Evolutionary conservation across 371 early-diverging fungal genomes (phyloP).

Genomic region (Umbelopsis sp.): DNA sequence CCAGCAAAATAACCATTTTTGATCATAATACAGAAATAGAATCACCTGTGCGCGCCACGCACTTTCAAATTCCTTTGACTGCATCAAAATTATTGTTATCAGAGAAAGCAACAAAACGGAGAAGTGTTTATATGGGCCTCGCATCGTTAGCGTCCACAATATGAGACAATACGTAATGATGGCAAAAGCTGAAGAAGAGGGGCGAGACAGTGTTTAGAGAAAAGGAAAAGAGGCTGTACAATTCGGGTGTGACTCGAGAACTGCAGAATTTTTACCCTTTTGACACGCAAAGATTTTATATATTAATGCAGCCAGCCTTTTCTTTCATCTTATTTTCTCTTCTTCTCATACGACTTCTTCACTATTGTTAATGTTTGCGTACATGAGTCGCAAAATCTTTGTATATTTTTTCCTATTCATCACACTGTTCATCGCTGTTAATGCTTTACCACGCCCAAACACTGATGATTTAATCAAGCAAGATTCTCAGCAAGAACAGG

Average conservation of each 20-base stretch:
- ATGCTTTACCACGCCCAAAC: slow-evolving; percentile 1
- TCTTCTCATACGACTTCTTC: background rate
- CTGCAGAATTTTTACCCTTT: background rate
- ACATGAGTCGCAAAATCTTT: background rate
- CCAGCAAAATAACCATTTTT: no score
- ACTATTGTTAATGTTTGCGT: background rate
- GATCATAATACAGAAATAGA: no score
- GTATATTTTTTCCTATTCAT: no score
- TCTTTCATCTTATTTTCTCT: background rate
- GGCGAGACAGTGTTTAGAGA: background rate
- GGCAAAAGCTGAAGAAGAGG: background rate
- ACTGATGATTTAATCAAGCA: background rate
- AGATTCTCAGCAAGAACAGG: background rate
- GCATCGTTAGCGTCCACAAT: no score
- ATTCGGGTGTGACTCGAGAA: no score
- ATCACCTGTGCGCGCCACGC: no score
- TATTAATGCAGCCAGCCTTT: background rate
- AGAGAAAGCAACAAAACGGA: no score
- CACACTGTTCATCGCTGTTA: background rate
- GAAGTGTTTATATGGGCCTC: no score
- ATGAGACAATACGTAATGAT: no score
- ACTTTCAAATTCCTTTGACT: no score
- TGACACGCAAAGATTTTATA: background rate
- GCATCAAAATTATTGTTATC: no score
- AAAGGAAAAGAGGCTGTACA: no score